Evolutionary conservation across 2,329 filamentous ascomycete species (phyloP).

Genomic region (Fusarium sp.): DNA sequence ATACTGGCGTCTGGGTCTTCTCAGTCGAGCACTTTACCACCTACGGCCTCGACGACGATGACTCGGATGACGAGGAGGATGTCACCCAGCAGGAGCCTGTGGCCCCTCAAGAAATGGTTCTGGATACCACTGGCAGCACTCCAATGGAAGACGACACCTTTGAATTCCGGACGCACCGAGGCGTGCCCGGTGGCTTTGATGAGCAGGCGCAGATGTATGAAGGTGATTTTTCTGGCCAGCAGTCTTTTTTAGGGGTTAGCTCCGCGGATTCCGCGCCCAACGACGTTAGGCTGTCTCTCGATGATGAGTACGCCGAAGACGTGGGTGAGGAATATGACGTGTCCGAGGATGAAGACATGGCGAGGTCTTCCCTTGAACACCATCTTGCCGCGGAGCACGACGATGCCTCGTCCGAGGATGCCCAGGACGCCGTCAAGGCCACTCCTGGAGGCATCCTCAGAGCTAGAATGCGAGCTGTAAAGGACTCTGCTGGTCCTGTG

Average conservation of each 20-base stretch:
- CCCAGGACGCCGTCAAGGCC: constrained; percentile 54
- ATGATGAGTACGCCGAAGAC: constrained; percentile 63
- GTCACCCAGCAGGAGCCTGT: constrained; percentile 11
- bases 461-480: constrained; percentile 69
- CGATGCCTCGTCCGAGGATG: constrained; percentile 63
- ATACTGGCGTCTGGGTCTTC: constrained; percentile 89
- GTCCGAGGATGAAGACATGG: constrained; percentile 74
- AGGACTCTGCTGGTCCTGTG: constrained; percentile 64
- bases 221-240: constrained; percentile 62
- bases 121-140: constrained; percentile 39
- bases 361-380: constrained; percentile 76
- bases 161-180: constrained; percentile 59
- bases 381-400: constrained; percentile 79
- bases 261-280: constrained; percentile 80
- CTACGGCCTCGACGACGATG: constrained; percentile 83
- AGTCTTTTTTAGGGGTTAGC: constrained; percentile 94
- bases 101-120: constrained; percentile 35
- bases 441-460: constrained; percentile 69
- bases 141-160: constrained; percentile 64
- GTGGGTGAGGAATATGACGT: constrained; percentile 80
- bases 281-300: constrained; percentile 65
- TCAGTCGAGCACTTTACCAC: constrained; percentile 96
- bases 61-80: constrained; percentile 64
- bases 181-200: constrained; percentile 83
- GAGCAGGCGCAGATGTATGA: constrained; percentile 63